Evolutionary conservation across 2,329 filamentous ascomycete genomes (phyloP).

Genomic region (Aspergillus bombycis): DNA sequence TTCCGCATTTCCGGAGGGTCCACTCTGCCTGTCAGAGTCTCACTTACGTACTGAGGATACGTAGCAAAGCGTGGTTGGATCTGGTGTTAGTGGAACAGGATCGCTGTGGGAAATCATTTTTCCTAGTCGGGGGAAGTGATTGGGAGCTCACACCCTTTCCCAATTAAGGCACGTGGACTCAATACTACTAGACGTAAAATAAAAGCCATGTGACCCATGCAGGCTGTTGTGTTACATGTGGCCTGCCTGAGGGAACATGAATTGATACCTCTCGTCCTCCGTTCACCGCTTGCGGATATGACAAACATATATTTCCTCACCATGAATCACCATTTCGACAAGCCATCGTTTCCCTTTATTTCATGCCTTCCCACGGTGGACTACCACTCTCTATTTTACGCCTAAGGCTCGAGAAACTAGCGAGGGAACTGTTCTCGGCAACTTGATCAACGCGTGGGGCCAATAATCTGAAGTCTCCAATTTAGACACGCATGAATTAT

Average conservation of each 20-base stretch:
- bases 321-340: neutral
- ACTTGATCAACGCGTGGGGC: too few species aligned
- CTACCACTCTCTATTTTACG: too few species aligned
- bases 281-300: neutral
- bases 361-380: too few species aligned
- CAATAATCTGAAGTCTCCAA: too few species aligned
- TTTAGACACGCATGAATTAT: too few species aligned
- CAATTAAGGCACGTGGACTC: neutral
- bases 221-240: neutral
- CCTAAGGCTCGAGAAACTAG: too few species aligned
- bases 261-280: neutral
- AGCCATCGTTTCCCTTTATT: neutral
- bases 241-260: neutral
- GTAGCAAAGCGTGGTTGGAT: neutral
- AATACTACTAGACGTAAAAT: neutral
- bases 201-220: neutral
- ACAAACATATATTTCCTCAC: neutral
- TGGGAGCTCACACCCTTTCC: neutral
- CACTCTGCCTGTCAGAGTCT: neutral
- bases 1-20: neutral
- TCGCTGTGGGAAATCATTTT: too few species aligned
- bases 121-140: too few species aligned
- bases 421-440: too few species aligned
- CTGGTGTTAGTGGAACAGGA: too few species aligned
- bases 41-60: neutral